Conservation (phyloP, 768 basidiomycete species). For the Leucocoprinus sp. region DNA sequence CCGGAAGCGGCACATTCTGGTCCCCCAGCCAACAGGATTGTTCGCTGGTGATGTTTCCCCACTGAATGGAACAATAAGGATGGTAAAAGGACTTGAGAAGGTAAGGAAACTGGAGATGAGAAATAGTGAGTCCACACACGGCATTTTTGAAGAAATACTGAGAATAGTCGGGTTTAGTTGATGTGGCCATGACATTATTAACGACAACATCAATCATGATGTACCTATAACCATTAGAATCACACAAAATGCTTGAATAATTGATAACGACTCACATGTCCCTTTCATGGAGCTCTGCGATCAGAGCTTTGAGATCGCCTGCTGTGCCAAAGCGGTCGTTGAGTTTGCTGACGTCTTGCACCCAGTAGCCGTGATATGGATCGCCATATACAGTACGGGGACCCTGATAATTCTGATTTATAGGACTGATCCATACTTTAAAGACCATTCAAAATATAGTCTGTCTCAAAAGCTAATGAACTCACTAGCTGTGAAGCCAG, state of each 20-base stretch:
- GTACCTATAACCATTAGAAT: constrained; percentile 32
- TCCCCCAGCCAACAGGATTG: constrained; percentile 85
- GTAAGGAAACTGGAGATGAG: neutral
- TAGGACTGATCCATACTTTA: constrained; percentile 76
- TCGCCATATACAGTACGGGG: constrained; percentile 68
- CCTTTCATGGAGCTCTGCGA: constrained; percentile 56
- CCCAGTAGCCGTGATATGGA: constrained; percentile 85
- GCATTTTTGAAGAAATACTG: constrained; percentile 59
- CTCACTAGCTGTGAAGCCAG: constrained; percentile 72
- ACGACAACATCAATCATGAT: constrained; percentile 83
- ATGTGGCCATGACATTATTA: constrained; percentile 78
- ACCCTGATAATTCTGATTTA: constrained; percentile 71
- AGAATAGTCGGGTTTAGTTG: constrained; percentile 54
- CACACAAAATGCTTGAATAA: constrained; percentile 2
- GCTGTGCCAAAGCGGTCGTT: constrained; percentile 68
- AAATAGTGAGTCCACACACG: constrained; percentile 25
- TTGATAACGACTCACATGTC: constrained; percentile 44
- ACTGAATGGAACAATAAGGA: constrained; percentile 69
- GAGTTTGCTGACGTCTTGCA: constrained; percentile 55
- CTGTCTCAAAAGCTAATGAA: neutral
- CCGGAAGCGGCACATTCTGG: constrained; percentile 60
- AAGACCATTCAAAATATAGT: constrained; percentile 3
- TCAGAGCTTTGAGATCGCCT: constrained; percentile 63
- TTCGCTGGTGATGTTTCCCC: constrained; percentile 59
- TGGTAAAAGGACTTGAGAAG: constrained; percentile 56